Base-by-base conservation (phyloP, 2,329 filamentous ascomycete species). In the Alternaria sp. region DNA sequence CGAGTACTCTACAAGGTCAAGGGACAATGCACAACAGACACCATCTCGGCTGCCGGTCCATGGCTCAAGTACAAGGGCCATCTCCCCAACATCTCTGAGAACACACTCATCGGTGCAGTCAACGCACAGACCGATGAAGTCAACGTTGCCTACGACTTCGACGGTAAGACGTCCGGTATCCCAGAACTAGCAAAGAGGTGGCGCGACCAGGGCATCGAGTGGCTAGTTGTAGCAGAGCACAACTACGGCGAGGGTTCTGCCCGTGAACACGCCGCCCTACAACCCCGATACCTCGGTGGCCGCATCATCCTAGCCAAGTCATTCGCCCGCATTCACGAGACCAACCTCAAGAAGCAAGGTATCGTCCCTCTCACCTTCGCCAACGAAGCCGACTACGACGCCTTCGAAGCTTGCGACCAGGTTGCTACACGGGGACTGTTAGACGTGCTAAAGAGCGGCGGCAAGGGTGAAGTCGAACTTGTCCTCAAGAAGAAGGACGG, bases 41-140 rank as follows among this genome's bases (percentile, higher is more conserved):
- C 96, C 73, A 99, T 99, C 82, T 98, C 94, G 40, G 95, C 95
- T 32, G 95, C 95, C 1, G 95, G 95, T 6, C 95, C 95, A 15
- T 98, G 95, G 95, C 88, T 99, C 71, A 98, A 98, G 83, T 99
- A 98, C 89, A 98, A 98, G 86, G 96, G 96, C 67, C 96, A 99
- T 82, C 88, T 99, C 67, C 93, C 96, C 80, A 99, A 99, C 85
- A 99, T 99, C 81, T 92, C 90, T 72, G 93, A 93, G 78, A 99
- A 99, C 87, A 99, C 96, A 3, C 89, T 99, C 69, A 97, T 97
- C 82, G 96, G 93, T 57, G 96, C 96, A 64, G 87, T 94, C 78
- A 97, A 97, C 81, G 93, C 92, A 46, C 93, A 92, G 66, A 99
- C 95, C 0, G 91, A 91, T 71, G 94, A 97, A 81, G 94, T 96